phyloP scores from a whole-genome alignment of 108 stramenopile species.

The Cyclotella baltica region DNA sequence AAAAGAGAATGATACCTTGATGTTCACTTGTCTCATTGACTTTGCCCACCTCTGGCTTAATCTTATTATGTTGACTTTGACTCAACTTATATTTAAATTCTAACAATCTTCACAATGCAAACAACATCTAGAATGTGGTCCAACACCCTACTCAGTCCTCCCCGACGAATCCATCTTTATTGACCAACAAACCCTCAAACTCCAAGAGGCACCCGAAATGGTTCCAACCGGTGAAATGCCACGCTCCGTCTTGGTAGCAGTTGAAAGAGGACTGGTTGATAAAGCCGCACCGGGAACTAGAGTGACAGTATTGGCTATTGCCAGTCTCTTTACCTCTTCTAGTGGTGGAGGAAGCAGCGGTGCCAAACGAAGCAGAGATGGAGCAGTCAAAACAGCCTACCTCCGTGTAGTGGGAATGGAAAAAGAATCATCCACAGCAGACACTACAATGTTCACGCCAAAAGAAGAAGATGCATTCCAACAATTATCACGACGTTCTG shows the following conservation, averaged over 20 bases:
- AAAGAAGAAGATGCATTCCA: constrained; percentile 96
- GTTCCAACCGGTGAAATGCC: constrained; percentile 98
- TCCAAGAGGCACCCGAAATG: constrained; percentile 95
- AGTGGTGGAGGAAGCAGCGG: constrained; percentile 44
- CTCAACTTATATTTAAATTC: neutral
- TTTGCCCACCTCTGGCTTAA: too few relatives aligned
- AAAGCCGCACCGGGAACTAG: constrained; percentile 95
- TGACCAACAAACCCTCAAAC: constrained; percentile 96
- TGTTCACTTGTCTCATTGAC: too few relatives aligned
- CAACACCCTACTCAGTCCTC: constrained; percentile 85
- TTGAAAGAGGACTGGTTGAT: constrained; percentile 94
- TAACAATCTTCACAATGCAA: neutral
- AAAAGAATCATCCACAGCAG: constrained; percentile 83
- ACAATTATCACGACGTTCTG: constrained; percentile 70
- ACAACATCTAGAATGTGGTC: constrained; percentile 84
- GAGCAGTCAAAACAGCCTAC: constrained; percentile 68
- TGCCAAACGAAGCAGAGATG: constrained; percentile 48
- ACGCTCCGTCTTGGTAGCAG: constrained; percentile 88
- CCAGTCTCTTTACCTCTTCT: constrained; percentile 75
- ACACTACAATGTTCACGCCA: constrained; percentile 88
- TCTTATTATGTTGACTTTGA: neutral
- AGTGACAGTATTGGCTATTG: constrained; percentile 92
- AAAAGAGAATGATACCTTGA: too few relatives aligned
- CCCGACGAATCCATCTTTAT: constrained; percentile 93
- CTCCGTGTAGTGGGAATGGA: constrained; percentile 93